Evolutionary conservation across 192 early-diverging fungal genomes (phyloP), one percentile per base, ranked within the genome.

Genomic region (Pecoramyces ruminantium): DNA sequence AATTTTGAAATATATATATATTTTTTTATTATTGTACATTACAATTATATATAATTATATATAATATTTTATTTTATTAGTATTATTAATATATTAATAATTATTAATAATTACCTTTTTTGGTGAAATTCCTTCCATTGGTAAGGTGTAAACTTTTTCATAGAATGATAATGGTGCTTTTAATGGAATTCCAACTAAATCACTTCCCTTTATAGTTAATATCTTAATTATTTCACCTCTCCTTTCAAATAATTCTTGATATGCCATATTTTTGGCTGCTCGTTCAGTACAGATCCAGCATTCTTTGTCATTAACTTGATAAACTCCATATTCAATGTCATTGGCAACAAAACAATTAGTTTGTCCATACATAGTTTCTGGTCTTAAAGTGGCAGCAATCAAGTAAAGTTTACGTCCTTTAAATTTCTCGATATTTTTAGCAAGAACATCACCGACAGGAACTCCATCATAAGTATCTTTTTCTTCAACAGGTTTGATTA

Each of bases 291-390:
- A 91, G 30, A 99, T 89, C 87, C 90, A 99, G 18, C 95, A 91
- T 81, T 97, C 95, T 40, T 87, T 85, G 25, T 93, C 92, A 80
- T 91, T 87, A 30, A 92, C 92, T 83, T 92, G 84, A 86, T 89
- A 98, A 82, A 99, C 87, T 38, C 96, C 96, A 83, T 99, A 99
- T 77, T 90, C 92, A 81, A 99, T 87, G 30, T 93, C 92, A n/a
- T 92, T 89, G 79, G 95, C 96, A 29, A 98, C 96, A 84, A 93
- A 98, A 86, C 97, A 98, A 88, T 98, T 98, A 80, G 96, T 99
- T 86, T 98, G 96, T 79, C 96, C 98, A 83, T 98, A 98, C 97
- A 99, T 99, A 83, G 98, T 99, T 88, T 99, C 98, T 5, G 98
- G 98, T 30, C 96, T 90, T 79, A 98, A 87, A 79, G 98, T 99